Evolutionary conservation across 2,329 filamentous ascomycete genomes (phyloP).

Genomic region (Sclerotinia trifoliorum): DNA sequence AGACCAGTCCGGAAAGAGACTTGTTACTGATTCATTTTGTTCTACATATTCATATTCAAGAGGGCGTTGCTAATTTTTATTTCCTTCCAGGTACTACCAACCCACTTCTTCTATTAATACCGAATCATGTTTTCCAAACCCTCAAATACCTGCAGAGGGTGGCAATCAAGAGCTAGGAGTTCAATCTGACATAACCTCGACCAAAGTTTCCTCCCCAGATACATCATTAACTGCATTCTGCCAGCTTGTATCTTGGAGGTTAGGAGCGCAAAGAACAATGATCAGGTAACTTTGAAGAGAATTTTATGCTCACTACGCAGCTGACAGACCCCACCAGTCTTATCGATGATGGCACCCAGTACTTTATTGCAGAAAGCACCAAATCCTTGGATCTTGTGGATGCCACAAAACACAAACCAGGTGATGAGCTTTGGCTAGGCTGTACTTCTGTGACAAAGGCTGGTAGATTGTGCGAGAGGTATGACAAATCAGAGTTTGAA

Average conservation of each 20-base stretch:
- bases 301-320: background rate
- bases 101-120: slow-evolving; percentile 26
- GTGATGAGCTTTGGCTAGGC: slow-evolving; percentile 40
- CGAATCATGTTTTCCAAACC: slow-evolving; percentile 14
- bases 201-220: slow-evolving; percentile 43
- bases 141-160: slow-evolving; percentile 1
- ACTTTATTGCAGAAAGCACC: slow-evolving; percentile 53
- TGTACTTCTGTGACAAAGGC: slow-evolving; percentile 36
- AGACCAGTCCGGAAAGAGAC: background rate
- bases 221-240: slow-evolving; percentile 48
- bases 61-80: slow-evolving; percentile 17
- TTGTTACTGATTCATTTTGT: background rate
- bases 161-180: slow-evolving; percentile 26
- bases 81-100: slow-evolving; percentile 37
- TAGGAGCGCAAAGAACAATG: slow-evolving; percentile 49
- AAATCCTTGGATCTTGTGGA: slow-evolving; percentile 43
- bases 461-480: slow-evolving; percentile 40
- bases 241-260: slow-evolving; percentile 50
- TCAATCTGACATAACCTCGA: slow-evolving; percentile 34
- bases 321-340: slow-evolving; percentile 39
- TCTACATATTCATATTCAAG: no score
- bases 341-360: slow-evolving; percentile 48
- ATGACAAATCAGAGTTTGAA: slow-evolving; percentile 6
- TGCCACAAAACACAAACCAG: slow-evolving; percentile 33
- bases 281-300: slow-evolving; percentile 40